These are phyloP conservation scores for Gonapodya prolifera DNA, from an alignment of 192 early-diverging fungal species.

Conservation along the genomic window DNA sequence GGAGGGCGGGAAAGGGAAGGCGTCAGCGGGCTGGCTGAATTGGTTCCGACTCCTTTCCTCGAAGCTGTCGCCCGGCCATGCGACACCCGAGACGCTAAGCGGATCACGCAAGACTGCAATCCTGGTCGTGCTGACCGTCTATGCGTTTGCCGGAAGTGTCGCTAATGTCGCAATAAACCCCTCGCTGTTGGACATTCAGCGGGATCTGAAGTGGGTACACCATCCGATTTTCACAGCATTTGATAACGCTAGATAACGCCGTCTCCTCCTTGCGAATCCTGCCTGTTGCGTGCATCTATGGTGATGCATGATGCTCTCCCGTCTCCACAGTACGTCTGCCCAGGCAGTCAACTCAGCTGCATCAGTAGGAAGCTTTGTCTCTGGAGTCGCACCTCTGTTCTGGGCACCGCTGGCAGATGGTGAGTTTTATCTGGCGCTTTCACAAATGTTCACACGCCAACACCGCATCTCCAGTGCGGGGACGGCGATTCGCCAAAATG, in stretches of 20 bases:
- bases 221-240: too few species aligned
- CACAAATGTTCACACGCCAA: not conserved
- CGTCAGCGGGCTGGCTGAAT: too few species aligned
- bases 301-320: not conserved
- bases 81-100: not conserved
- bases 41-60: too few species aligned
- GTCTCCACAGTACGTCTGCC: not conserved
- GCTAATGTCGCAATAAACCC: not conserved
- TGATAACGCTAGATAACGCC: too few species aligned
- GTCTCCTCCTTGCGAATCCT: too few species aligned
- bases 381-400: constrained; percentile 33
- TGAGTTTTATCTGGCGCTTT: not conserved
- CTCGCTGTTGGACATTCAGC: not conserved
- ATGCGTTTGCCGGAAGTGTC: not conserved
- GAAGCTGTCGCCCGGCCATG: not conserved
- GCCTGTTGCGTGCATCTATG: too few species aligned
- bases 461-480: constrained; percentile 6
- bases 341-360: constrained; percentile 3
- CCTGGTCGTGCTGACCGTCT: not conserved
- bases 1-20: too few species aligned
- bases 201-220: not conserved
- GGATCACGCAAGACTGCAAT: not conserved
- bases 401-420: constrained; percentile 38
- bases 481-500: not conserved
- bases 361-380: constrained; percentile 16